These are phyloP conservation scores for Sphagnum fallax DNA, from an alignment of 228 moss, liverwort and hornwort species.

Conservation along the genomic window DNA sequence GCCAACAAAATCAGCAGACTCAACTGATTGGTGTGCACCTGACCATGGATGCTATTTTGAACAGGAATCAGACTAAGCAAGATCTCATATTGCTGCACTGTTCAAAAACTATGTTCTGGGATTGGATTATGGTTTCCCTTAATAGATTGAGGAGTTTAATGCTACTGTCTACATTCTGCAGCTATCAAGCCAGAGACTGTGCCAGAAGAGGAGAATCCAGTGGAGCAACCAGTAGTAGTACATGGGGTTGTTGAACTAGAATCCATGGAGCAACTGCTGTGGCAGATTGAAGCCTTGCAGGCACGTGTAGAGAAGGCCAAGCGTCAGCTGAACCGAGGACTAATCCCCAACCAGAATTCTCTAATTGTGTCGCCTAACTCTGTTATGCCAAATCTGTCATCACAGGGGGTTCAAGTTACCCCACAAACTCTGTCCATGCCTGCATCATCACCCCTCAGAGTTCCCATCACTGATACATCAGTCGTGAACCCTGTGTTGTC, in stretches of 20 bases:
- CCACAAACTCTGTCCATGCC: constrained; percentile 25
- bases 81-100: too few relatives aligned
- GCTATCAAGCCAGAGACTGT: constrained; percentile 42
- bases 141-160: neutral
- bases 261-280: constrained; percentile 79
- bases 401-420: constrained; percentile 23
- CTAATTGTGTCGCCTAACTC: constrained; percentile 25
- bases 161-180: constrained; percentile 3
- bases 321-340: constrained; percentile 49
- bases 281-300: constrained; percentile 92
- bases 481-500: constrained; percentile 39
- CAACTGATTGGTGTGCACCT: constrained; percentile 38
- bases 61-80: neutral
- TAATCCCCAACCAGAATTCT: constrained; percentile 25
- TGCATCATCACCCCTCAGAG: constrained; percentile 38
- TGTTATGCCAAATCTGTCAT: constrained; percentile 22
- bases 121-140: neutral
- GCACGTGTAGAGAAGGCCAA: constrained; percentile 76
- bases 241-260: constrained; percentile 45
- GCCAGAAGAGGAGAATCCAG: constrained; percentile 51
- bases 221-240: constrained; percentile 31
- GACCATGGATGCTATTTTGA: constrained; percentile 4
- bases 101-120: neutral
- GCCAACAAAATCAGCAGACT: constrained; percentile 31
- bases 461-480: constrained; percentile 14